Percentiles rank a stretch among this genome's conserved stretches.
Conservation (phyloP, 768 basidiomycete genomes). For the Tylopilus felleus region DNA sequence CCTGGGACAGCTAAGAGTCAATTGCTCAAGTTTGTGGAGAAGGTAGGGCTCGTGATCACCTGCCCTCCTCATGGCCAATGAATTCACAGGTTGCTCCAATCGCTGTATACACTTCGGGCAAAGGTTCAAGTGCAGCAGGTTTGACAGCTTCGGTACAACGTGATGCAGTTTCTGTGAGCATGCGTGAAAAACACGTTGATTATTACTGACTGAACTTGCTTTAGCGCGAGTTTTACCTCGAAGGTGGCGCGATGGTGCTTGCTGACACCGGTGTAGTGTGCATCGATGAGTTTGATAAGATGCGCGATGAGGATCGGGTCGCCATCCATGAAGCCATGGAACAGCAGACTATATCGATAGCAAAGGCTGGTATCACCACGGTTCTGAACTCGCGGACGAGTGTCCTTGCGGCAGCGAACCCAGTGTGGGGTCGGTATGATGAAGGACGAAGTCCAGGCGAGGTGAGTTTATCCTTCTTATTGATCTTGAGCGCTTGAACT, state of each 20-base stretch:
- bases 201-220: constrained; percentile 5
- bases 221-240: constrained; percentile 98
- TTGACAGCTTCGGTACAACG: constrained; percentile 96
- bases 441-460: constrained; percentile 95
- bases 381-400: constrained; percentile 94
- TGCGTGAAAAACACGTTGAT: not conserved
- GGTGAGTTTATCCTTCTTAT: constrained; percentile 37
- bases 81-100: constrained; percentile 83
- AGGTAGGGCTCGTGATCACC: constrained; percentile 41
- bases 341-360: constrained; percentile 98
- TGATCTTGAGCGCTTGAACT: not conserved
- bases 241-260: constrained; percentile 99
- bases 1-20: constrained; percentile 99
- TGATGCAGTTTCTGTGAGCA: constrained; percentile 80
- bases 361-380: constrained; percentile 98
- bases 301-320: constrained; percentile 98
- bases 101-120: constrained; percentile 97
- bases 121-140: constrained; percentile 98
- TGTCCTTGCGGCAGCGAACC: constrained; percentile 96
- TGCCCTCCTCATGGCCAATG: not conserved
- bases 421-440: constrained; percentile 96
- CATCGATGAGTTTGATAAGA: constrained; percentile 99
- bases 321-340: constrained; percentile 99
- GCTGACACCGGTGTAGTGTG: constrained; percentile 98
- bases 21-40: constrained; percentile 97